Base-by-base conservation (phyloP, 768 basidiomycete genomes). In the Suillus hirtellus region DNA sequence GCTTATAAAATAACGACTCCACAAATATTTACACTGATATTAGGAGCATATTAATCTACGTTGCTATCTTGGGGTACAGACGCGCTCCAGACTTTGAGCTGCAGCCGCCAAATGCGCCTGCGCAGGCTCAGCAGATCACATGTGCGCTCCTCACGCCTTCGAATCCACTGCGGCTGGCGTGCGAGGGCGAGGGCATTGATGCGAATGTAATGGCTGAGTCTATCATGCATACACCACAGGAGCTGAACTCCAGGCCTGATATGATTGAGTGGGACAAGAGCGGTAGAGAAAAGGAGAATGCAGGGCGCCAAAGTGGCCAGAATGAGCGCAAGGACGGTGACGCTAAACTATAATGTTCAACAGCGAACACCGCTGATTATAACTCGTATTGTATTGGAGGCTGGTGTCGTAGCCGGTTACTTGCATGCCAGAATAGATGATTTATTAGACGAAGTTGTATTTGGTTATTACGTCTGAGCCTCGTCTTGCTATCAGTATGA, bases 11-110 rank as follows among this genome's bases (percentile, higher is more conserved):
- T 7, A 44, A 14, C 46, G 17, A 37, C 2, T 59, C 42, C 31
- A 52, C 7, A 38, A 55, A 53, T 19, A 60, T 43, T 53, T 15
- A 15, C 19, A 24, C 38, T 49, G 34, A 49, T 47, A 31, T 40
- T 65, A 86, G 85, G 11, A 75, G 80, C 1, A 85, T 88, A 56
- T 75, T 87, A 24, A 82, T 88, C 59, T 75, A 75, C 31, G 77
- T 77, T 5, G 86, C 87, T 0, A 70, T 69, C 12, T 72, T 83
- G 19, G 87, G 85, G 4, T 87, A 85, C 61, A 79, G 70, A 2
- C 78, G 73, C 2, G 31, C 66, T 12, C 84, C 85, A 4, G 77
- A 78, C 11, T 87, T 84, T 67, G 76, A 78, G 60, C 65, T 82
- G 10, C 69, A 73, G 15, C 82, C 85, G 4, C 77, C 76, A 0